Percentiles rank a stretch among this genome's conserved stretches.
phyloP scores from a whole-genome alignment of 148 eudicot genomes.

The Camellia japonica region DNA sequence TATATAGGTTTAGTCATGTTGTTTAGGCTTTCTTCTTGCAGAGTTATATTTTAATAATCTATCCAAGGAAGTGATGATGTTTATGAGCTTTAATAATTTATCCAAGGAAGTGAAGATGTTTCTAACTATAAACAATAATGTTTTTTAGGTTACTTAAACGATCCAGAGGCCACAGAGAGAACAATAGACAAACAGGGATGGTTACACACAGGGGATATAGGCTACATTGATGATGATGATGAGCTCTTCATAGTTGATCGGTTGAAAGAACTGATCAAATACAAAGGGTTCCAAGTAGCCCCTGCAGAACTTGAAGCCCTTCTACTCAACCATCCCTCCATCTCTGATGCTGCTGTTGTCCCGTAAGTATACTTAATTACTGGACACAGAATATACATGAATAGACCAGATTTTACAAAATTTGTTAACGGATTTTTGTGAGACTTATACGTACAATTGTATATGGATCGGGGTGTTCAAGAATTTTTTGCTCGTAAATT shows the following conservation, averaged over 20 bases:
- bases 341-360: slow-evolving; percentile 91
- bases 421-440: no score
- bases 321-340: slow-evolving; percentile 53
- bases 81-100: background rate
- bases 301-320: slow-evolving; percentile 92
- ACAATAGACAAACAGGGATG: slow-evolving; percentile 78
- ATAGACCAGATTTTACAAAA: no score
- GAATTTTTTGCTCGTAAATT: no score
- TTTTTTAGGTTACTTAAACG: slow-evolving; percentile 69
- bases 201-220: slow-evolving; percentile 91
- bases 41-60: no score
- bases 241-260: slow-evolving; percentile 86
- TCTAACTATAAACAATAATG: background rate
- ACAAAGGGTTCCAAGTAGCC: slow-evolving; percentile 87
- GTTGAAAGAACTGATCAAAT: slow-evolving; percentile 83
- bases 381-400: no score
- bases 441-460: no score
- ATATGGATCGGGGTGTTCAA: no score
- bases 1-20: no score
- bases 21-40: no score
- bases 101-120: background rate
- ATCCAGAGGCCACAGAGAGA: slow-evolving; percentile 63
- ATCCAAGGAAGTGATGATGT: background rate
- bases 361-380: slow-evolving; percentile 44
- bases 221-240: slow-evolving; percentile 76